phyloP scores from a whole-genome alignment of 1,139 yeast species.

The Kodamaea suecica region DNA sequence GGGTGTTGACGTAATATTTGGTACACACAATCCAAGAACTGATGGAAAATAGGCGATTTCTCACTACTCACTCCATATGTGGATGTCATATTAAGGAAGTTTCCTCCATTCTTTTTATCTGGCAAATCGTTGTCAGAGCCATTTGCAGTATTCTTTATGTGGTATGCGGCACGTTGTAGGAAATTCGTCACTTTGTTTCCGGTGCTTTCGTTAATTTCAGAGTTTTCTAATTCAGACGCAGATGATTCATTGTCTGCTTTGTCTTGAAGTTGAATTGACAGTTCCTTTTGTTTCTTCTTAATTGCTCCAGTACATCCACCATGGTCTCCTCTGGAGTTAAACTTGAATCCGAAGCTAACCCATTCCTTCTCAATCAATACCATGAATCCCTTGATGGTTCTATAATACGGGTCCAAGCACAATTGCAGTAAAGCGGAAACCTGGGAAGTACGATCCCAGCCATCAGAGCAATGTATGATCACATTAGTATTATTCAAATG shows the following conservation, averaged over 20 bases:
- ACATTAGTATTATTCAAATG: conserved; percentile 81
- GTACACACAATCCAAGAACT: conserved; percentile 84
- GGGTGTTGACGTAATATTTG: conserved; percentile 77
- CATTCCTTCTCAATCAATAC: conserved; percentile 88
- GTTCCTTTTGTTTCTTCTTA: conserved; percentile 19
- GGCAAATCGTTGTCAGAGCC: conserved; percentile 14
- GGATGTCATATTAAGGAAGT: conserved; percentile 16
- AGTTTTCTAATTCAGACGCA: conserved; percentile 6
- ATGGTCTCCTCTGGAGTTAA: conserved; percentile 80
- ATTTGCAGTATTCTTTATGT: conserved; percentile 38
- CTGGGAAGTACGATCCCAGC: conserved; percentile 97
- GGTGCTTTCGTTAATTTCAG: conserved; percentile 6
- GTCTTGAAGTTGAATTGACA: conserved; percentile 6
- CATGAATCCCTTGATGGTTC: conserved; percentile 86
- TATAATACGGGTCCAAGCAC: conserved; percentile 84
- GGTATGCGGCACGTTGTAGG: conserved; percentile 43
- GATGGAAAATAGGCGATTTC: conserved; percentile 89
- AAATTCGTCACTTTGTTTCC: conserved; percentile 24
- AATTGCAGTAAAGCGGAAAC: conserved; percentile 79
- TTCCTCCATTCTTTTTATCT: conserved; percentile 14
- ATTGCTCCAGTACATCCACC: conserved; percentile 48
- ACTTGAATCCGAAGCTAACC: conserved; percentile 92
- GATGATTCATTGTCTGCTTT: conserved; percentile 6
- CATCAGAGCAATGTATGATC: conserved; percentile 91
- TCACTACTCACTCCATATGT: conserved; percentile 41